Evolutionary conservation across 768 basidiomycete genomes (phyloP).

Genomic region (Suillus hirtellus): DNA sequence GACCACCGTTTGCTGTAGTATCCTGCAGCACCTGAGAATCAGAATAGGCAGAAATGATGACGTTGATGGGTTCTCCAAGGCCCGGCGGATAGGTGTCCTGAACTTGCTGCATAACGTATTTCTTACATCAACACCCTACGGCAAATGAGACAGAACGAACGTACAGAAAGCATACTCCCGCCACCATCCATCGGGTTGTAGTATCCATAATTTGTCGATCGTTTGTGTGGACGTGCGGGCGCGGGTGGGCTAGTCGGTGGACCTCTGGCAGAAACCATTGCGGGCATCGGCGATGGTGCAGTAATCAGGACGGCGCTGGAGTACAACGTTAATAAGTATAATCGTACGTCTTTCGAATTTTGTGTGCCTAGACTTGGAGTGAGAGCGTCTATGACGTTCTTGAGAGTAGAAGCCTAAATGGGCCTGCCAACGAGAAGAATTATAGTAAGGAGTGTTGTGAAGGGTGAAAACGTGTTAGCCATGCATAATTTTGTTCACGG

Average conservation of each 20-base stretch:
- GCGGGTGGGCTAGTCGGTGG: neutral
- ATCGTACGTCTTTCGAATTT: neutral
- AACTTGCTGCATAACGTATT: conserved; percentile 42
- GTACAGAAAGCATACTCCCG: conserved; percentile 72
- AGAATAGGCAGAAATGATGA: conserved; percentile 76
- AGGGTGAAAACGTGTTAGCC: neutral
- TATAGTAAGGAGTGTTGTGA: neutral
- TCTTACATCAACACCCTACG: conserved; percentile 2
- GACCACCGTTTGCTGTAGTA: conserved; percentile 61
- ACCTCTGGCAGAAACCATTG: conserved; percentile 16
- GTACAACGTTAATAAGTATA: neutral
- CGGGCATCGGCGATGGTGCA: conserved; percentile 13
- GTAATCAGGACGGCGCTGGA: conserved; percentile 12
- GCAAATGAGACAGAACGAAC: conserved; percentile 28
- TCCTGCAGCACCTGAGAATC: conserved; percentile 68
- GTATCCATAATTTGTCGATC: conserved; percentile 47
- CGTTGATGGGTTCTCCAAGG: conserved; percentile 85
- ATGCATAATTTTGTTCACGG: neutral
- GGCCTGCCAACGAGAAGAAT: conserved; percentile 2
- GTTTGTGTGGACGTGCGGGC: conserved; percentile 18
- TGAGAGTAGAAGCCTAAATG: neutral
- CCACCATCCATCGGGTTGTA: conserved; percentile 56
- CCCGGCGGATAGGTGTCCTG: conserved; percentile 63
- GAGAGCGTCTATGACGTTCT: neutral
- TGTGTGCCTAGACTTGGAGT: neutral